Evolutionary conservation across 192 early-diverging fungal species (phyloP).

Genomic region (Mortierella antarctica): DNA sequence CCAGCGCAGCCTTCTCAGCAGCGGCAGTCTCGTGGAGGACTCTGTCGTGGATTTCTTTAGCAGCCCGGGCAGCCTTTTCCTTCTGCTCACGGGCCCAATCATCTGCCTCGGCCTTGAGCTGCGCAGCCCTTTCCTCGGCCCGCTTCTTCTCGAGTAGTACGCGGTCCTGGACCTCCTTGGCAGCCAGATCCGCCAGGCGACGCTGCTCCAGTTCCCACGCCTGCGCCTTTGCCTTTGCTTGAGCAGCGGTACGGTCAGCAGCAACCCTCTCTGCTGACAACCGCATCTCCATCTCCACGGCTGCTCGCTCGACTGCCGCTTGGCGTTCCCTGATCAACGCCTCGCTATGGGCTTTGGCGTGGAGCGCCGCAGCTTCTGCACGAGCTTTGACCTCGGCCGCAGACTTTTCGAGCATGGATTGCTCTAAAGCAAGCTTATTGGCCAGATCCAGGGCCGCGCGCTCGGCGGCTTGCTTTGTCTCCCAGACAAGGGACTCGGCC

Average conservation of each 20-base stretch:
- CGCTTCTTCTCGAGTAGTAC: slow-evolving; percentile 17
- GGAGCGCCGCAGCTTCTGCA: slow-evolving; percentile 40
- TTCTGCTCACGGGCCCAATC: slow-evolving; percentile 39
- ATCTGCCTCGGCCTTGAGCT: slow-evolving; percentile 26
- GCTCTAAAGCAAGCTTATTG: slow-evolving; percentile 24
- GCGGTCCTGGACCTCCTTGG: slow-evolving; percentile 31
- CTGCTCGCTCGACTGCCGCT: slow-evolving; percentile 21
- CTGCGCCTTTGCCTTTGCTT: slow-evolving; percentile 21
- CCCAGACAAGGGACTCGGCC: slow-evolving; percentile 41
- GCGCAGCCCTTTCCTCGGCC: slow-evolving; percentile 17
- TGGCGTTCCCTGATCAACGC: slow-evolving; percentile 37
- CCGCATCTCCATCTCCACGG: slow-evolving; percentile 34
- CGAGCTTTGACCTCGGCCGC: slow-evolving; percentile 9
- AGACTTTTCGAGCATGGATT: slow-evolving; percentile 19
- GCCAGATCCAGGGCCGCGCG: slow-evolving; percentile 32
- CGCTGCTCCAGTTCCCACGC: slow-evolving; percentile 43
- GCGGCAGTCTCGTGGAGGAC: slow-evolving; percentile 34
- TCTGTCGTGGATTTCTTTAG: slow-evolving; percentile 22
- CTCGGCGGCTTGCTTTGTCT: slow-evolving; percentile 41
- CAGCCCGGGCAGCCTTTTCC: slow-evolving; percentile 16
- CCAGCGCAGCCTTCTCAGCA: slow-evolving; percentile 26
- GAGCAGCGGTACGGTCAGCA: slow-evolving; percentile 20
- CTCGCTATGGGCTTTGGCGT: slow-evolving; percentile 25
- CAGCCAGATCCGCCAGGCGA: slow-evolving; percentile 16
- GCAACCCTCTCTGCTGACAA: slow-evolving; percentile 19